Evolutionary conservation across 164 flowering plant species (phyloP).

Genomic region (Nymphaea thermarum): DNA sequence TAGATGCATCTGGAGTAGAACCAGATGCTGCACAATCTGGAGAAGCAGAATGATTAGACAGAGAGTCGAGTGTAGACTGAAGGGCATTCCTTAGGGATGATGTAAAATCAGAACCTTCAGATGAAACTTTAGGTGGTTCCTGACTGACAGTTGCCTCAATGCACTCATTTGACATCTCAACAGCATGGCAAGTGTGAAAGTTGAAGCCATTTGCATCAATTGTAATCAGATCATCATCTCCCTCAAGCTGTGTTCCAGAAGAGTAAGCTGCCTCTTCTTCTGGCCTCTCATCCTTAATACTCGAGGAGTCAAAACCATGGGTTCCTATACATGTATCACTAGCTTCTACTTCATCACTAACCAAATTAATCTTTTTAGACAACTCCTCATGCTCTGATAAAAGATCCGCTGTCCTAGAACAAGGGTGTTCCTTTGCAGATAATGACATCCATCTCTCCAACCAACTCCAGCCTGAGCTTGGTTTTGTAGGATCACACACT

Average conservation of each 20-base stretch:
- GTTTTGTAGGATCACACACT: slow-evolving; percentile 55
- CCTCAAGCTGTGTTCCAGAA: background rate
- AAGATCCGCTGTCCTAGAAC: slow-evolving; percentile 6
- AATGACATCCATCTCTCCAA: slow-evolving; percentile 91
- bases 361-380: background rate
- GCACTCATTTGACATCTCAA: background rate
- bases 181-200: background rate
- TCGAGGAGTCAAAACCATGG: background rate
- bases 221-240: background rate
- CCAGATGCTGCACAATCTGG: slow-evolving; percentile 8
- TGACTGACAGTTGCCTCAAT: background rate
- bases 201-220: background rate
- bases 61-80: background rate
- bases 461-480: slow-evolving; percentile 80
- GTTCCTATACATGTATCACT: background rate
- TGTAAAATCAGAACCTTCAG: background rate
- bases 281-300: background rate
- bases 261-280: background rate
- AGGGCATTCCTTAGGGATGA: background rate
- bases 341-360: background rate
- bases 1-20: slow-evolving; percentile 14
- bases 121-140: background rate
- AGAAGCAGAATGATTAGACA: background rate
- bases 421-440: slow-evolving; percentile 25
- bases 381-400: background rate